phyloP scores from a whole-genome alignment of 75 land plant genomes.

The Isoetes taiwanensis region DNA sequence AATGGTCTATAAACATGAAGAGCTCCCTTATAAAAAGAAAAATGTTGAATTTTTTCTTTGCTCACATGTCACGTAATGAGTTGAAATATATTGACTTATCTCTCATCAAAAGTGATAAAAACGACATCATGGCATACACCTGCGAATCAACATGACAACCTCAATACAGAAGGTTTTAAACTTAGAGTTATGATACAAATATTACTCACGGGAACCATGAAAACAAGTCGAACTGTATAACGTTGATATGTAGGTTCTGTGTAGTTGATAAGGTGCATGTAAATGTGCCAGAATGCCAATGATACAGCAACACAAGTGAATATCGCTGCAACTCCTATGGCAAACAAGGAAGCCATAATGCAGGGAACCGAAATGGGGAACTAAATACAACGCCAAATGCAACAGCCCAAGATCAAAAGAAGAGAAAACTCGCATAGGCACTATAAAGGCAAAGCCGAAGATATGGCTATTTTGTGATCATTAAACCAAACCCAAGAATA shows the following conservation, averaged over 20 bases:
- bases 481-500: no score
- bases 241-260: conserved; percentile 86
- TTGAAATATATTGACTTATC: conserved; percentile 67
- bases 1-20: no score
- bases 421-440: no score
- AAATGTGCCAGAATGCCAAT: conserved; percentile 61
- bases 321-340: conserved; percentile 38
- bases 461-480: no score
- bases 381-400: no score
- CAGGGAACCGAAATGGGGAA: no score
- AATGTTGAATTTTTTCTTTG: no score
- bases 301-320: conserved; percentile 54
- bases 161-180: no score
- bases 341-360: conserved; percentile 9
- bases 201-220: conserved; percentile 77
- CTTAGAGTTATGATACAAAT: no score
- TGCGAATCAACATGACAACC: conserved; percentile 16
- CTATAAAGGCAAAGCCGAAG: no score
- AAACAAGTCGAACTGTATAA: conserved; percentile 81
- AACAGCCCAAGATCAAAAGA: no score
- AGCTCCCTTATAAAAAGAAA: no score
- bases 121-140: conserved; percentile 95
- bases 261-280: conserved; percentile 69
- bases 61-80: conserved; percentile 91
- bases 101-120: conserved; percentile 54